Base-by-base conservation (phyloP, 2,329 filamentous ascomycete genomes). In the Aspergillus carbonarius region DNA sequence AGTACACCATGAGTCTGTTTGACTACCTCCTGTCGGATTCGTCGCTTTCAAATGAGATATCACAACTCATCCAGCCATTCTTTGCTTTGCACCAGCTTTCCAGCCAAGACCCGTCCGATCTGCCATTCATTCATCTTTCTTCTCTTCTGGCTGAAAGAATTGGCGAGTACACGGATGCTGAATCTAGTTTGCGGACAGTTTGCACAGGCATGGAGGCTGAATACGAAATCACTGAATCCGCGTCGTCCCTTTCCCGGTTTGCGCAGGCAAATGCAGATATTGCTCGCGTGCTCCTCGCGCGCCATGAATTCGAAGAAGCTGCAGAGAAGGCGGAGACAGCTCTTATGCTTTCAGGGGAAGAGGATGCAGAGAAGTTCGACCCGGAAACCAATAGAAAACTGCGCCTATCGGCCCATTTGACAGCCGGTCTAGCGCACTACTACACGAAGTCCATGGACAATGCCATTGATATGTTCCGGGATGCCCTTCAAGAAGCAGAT, bases 61-160 rank as follows among this genome's bases (percentile, higher is more conserved):
- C 79, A 12, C 77, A 81, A 55, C 82, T 97, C 5, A 87, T 97
- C 20, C 91, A 93, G 63, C 93, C 95, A 0, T 83, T 97, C 18
- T 96, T 98, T 69, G 93, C 91, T 0, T 85, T 98, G 0, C 87
- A 89, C 54, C 95, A 99, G 73, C 81, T 97, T 2, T 85, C 85
- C 57, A 83, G 83, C 7, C 87, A 96, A 66, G 81, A 82, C 18
- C 89, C 91, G 0, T 82, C 85, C 44, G 88, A 95, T 59, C 74
- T 93, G 30, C 81, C 86, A 0, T 91, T 89, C 67, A 83, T 86
- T 7, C 95, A 98, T 68, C 83, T 99, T 5, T 85, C 86, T 1
- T 88, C 91, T 0, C 80, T 98, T 2, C 89, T 96, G 70, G 83
- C 91, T 48, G 95, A 99, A 73, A 87, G 95, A 10, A 88, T 90